phyloP scores from a whole-genome alignment of 2,329 filamentous ascomycete genomes.

The Ascocoryne sarcoides region DNA sequence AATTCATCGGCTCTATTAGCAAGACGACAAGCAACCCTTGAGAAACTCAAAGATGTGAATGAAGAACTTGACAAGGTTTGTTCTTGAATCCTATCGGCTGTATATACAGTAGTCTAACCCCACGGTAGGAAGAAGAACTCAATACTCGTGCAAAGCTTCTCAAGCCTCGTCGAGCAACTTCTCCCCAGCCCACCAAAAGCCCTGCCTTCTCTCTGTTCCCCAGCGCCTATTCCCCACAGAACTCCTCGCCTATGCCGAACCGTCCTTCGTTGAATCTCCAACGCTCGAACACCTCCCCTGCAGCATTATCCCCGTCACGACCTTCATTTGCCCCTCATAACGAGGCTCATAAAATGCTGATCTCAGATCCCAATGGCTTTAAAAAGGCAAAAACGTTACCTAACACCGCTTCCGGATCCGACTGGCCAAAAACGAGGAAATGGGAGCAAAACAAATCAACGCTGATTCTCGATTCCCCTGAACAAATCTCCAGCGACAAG shows the following conservation, averaged over 20 bases:
- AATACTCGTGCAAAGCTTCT: constrained; percentile 16
- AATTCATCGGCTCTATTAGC: constrained; percentile 35
- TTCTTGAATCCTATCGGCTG: constrained; percentile 8
- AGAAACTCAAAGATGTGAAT: constrained; percentile 47
- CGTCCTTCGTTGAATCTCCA: constrained; percentile 16
- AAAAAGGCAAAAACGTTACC: neutral
- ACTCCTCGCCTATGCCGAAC: constrained; percentile 5
- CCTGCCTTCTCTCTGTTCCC: constrained; percentile 36
- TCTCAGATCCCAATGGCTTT: constrained; percentile 1
- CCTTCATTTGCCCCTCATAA: constrained; percentile 19
- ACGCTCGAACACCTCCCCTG: constrained; percentile 49
- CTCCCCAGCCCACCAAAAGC: constrained; percentile 38
- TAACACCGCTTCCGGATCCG: neutral
- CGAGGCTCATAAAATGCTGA: constrained; percentile 16
- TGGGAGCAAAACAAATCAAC: neutral
- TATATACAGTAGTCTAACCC: constrained; percentile 14
- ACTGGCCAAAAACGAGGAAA: neutral
- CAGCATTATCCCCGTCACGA: constrained; percentile 39
- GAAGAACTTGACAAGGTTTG: constrained; percentile 33
- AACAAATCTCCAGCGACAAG: neutral
- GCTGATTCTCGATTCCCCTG: constrained; percentile 1
- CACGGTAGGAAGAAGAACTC: constrained; percentile 31
- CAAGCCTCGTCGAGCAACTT: constrained; percentile 38
- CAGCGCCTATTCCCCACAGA: constrained; percentile 17
- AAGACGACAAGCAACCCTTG: constrained; percentile 49